Evolutionary conservation across 192 early-diverging fungal genomes (phyloP).

Genomic region (Dissophora ornata): DNA sequence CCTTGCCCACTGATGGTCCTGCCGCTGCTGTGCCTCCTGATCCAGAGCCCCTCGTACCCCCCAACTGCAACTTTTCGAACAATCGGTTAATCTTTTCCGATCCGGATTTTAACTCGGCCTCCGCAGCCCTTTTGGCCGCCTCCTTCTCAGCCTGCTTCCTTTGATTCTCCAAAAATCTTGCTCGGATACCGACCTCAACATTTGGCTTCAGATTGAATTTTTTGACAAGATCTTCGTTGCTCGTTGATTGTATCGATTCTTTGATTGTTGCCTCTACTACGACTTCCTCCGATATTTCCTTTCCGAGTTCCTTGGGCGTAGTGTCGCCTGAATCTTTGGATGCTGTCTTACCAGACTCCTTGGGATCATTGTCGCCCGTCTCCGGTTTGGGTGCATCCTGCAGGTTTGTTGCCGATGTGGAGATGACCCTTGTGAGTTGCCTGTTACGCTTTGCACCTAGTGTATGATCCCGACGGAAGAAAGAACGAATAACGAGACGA

Average conservation of each 20-base stretch:
- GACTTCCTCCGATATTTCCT: too few species aligned
- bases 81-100: constrained; percentile 27
- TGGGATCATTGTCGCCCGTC: too few species aligned
- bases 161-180: constrained; percentile 18
- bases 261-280: too few species aligned
- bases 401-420: neutral
- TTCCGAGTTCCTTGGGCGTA: neutral
- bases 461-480: too few species aligned
- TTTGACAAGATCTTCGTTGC: constrained; percentile 30
- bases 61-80: constrained; percentile 31
- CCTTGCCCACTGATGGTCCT: neutral
- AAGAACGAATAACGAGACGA: too few species aligned
- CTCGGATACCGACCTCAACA: constrained; percentile 45
- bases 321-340: too few species aligned
- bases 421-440: too few species aligned
- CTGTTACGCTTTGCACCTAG: too few species aligned
- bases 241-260: neutral
- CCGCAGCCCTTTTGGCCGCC: constrained; percentile 4
- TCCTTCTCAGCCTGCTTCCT: constrained; percentile 8
- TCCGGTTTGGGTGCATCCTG: neutral
- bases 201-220: constrained; percentile 46
- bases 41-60: neutral
- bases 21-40: neutral
- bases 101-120: constrained; percentile 2
- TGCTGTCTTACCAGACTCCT: too few species aligned